Conservation (phyloP, 75 land plant genomes). For the Selaginella tamariscina region DNA sequence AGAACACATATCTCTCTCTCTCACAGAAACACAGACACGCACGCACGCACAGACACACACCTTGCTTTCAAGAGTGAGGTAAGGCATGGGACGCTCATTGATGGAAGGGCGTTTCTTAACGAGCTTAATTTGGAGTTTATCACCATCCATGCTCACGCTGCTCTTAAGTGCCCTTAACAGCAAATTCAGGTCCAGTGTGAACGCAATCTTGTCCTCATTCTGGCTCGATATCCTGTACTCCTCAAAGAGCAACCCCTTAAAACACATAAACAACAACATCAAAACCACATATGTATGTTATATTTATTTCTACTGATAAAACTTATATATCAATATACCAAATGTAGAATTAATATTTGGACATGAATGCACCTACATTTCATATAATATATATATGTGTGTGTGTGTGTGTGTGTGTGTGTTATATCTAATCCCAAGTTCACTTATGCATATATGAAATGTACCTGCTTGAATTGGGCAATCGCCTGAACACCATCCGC, state of each 20-base stretch:
- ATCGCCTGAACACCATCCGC: constrained; percentile 85
- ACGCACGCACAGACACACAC: too few species aligned
- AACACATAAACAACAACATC: constrained; percentile 6
- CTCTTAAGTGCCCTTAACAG: constrained; percentile 79
- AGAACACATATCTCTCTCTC: too few species aligned
- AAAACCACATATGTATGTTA: background rate
- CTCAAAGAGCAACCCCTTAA: constrained; percentile 60
- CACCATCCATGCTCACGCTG: constrained; percentile 43
- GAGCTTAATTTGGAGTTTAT: constrained; percentile 67
- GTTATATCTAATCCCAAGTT: too few species aligned
- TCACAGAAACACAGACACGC: too few species aligned
- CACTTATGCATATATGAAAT: too few species aligned
- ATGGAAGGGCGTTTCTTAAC: constrained; percentile 78
- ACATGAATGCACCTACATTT: background rate
- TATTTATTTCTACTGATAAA: too few species aligned
- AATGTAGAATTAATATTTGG: background rate
- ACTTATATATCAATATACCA: background rate
- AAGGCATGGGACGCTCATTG: constrained; percentile 53
- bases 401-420: too few species aligned
- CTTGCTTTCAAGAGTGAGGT: constrained; percentile 71
- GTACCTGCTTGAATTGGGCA: constrained; percentile 63
- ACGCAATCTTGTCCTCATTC: constrained; percentile 75
- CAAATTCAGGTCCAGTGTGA: constrained; percentile 59
- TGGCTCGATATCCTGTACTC: constrained; percentile 88
- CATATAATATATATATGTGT: too few species aligned